Evolutionary conservation across 257 asterid genomes (phyloP).

Genomic region (Dorcoceras hygrometricum): DNA sequence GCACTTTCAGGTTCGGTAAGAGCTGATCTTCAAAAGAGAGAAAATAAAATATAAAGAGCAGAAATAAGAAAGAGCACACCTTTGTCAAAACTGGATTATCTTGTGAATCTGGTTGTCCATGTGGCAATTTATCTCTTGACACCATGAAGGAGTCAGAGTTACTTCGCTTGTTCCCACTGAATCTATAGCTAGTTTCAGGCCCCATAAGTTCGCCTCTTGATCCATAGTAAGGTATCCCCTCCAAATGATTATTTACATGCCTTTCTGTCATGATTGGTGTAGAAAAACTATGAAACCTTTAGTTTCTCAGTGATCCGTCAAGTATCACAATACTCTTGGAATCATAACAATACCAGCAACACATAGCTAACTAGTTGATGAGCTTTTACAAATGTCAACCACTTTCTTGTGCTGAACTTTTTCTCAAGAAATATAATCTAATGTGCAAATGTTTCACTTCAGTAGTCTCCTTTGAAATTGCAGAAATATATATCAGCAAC

Average conservation of each 20-base stretch:
- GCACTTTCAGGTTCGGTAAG: not conserved
- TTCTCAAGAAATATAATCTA: not conserved
- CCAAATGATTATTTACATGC: constrained; percentile 59
- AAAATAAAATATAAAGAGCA: constrained; percentile 9
- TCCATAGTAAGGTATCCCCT: constrained; percentile 72
- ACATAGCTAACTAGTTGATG: not conserved
- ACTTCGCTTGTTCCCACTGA: constrained; percentile 68
- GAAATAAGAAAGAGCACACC: constrained; percentile 35
- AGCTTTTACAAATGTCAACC: constrained; percentile 2
- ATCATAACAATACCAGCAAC: not conserved
- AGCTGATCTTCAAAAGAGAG: not conserved
- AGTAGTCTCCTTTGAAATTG: not conserved
- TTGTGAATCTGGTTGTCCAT: constrained; percentile 50
- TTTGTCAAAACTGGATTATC: constrained; percentile 69
- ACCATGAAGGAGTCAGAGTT: constrained; percentile 66
- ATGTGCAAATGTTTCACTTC: not conserved
- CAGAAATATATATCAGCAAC: not conserved
- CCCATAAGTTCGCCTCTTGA: constrained; percentile 63
- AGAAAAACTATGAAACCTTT: constrained; percentile 18
- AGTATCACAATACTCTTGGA: constrained; percentile 3
- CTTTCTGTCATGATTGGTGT: constrained; percentile 58
- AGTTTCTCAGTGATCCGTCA: constrained; percentile 20
- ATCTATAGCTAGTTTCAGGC: constrained; percentile 50
- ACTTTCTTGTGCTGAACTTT: constrained; percentile 8
- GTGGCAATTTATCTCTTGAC: constrained; percentile 61